phyloP scores from a whole-genome alignment of 2,329 filamentous ascomycete genomes.

The Pseudogymnoascus pannorum region DNA sequence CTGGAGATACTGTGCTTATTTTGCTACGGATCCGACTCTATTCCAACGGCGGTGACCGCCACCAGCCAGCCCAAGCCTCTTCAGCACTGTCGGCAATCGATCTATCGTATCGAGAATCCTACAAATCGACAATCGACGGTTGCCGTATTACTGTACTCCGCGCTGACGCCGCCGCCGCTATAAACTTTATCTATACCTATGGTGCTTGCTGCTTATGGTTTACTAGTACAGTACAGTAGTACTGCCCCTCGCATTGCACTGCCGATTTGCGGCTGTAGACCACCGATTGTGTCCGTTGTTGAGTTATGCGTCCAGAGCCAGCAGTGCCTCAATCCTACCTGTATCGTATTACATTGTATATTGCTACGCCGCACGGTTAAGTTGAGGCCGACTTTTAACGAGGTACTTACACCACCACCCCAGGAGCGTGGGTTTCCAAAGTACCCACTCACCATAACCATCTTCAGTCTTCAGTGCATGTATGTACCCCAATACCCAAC shows the following conservation, averaged over 20 bases:
- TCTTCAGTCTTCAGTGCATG: not conserved
- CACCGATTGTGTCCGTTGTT: not conserved
- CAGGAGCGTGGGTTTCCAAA: not conserved
- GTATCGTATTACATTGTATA: too few relatives aligned
- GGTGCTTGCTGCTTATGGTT: not conserved
- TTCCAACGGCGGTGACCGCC: too few relatives aligned
- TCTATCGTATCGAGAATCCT: not conserved
- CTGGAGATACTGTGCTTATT: not conserved
- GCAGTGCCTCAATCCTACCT: not conserved
- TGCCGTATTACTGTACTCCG: not conserved
- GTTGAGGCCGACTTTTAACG: not conserved
- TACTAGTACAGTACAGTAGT: too few relatives aligned
- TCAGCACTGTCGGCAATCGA: not conserved
- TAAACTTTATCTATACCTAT: not conserved
- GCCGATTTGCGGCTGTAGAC: not conserved
- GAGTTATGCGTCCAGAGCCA: too few relatives aligned
- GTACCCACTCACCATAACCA: not conserved
- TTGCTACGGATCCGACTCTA: not conserved
- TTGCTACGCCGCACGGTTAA: not conserved
- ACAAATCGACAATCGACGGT: not conserved
- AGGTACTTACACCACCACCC: not conserved
- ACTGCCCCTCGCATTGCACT: too few relatives aligned
- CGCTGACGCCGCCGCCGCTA: not conserved
- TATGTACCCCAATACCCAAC: too few relatives aligned
- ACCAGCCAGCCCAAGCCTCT: not conserved